Evolutionary conservation across 768 basidiomycete species (phyloP), one percentile per base, ranked within the genome.

Genomic region (Porpolomopsis calyptriformis): DNA sequence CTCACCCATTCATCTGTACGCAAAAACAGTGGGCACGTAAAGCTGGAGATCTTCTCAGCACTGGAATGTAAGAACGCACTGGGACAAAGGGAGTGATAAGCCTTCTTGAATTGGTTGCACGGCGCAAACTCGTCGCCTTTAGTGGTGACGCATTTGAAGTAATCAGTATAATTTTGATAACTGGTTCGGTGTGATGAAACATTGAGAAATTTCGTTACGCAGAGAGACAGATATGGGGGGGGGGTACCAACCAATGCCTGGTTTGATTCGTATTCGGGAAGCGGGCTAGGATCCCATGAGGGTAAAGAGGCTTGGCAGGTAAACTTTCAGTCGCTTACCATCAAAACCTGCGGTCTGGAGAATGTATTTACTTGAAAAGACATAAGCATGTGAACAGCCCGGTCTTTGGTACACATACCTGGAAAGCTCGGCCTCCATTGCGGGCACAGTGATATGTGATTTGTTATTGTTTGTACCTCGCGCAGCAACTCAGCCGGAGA

Each of bases 81-180:
- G 52, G 96, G 96, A 70, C 96, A 99, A 49, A 98, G 79, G 34
- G 93, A 91, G 72, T 90, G 77, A 74, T 91, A 99, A 23, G 88
- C 88, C 64, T 80, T 78, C 72, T 85, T 87, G 80, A 99, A 99
- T 66, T 96, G 93, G 71, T 91, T 91, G 83, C 96, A 98, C 1
- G 96, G 92, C n/a, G 83, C 80, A 63, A 82, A 98, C 49, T 97
- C 96, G 55, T 99, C 96, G 55, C 96, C 96, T 71, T 96, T 98
- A 56, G 93, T 93, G 56, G 85, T 66, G 56, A 97, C 69, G 66
- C 96, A 99, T 66, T 94, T 94, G 81, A 93, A 91, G 75, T 96
- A 97, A 68, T 99, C 96, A 50, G 86, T 85, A 65, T 93, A 98
- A 72, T 94, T 92, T 70, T 94, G 90, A 78, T 80, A 86, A 69